phyloP scores from a whole-genome alignment of 2,329 filamentous ascomycete species.

The Cordyceps tenuipes region DNA sequence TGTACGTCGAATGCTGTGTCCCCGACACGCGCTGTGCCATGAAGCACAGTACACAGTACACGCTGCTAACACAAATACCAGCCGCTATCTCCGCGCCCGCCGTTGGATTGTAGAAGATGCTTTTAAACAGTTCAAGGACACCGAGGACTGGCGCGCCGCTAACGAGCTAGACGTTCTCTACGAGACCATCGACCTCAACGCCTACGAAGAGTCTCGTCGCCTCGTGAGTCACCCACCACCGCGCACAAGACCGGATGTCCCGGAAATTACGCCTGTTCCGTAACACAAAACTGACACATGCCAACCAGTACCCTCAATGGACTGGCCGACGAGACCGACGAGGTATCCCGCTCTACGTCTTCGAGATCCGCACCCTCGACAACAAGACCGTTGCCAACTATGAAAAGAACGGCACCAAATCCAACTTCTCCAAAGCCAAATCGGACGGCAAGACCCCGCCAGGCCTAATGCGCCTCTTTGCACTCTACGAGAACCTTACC shows the following conservation, averaged over 20 bases:
- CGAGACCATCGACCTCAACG: constrained; percentile 10
- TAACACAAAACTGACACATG: background rate
- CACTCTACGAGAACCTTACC: constrained; percentile 87
- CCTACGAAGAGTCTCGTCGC: constrained; percentile 48
- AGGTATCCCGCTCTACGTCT: constrained; percentile 88
- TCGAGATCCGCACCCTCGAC: constrained; percentile 76
- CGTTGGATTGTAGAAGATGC: constrained; percentile 7
- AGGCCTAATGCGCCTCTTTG: constrained; percentile 78
- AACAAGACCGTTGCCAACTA: constrained; percentile 73
- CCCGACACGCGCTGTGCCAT: background rate
- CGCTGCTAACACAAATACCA: background rate
- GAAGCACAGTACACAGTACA: background rate
- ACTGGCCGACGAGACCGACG: constrained; percentile 82
- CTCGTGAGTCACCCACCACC: constrained; percentile 46
- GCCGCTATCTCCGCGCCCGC: constrained; percentile 9
- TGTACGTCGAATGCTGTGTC: constrained; percentile 35
- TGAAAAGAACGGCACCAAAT: constrained; percentile 55
- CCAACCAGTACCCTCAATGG: constrained; percentile 81
- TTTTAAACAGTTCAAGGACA: constrained; percentile 6
- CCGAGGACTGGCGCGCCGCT: constrained; percentile 10
- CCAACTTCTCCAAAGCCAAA: constrained; percentile 52
- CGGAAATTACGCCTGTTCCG: background rate
- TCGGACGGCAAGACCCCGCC: constrained; percentile 58
- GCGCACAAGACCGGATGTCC: background rate
- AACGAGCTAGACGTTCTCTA: constrained; percentile 11